phyloP scores from a whole-genome alignment of 202 grass and related monocot species.

The Musa balbisiana region DNA sequence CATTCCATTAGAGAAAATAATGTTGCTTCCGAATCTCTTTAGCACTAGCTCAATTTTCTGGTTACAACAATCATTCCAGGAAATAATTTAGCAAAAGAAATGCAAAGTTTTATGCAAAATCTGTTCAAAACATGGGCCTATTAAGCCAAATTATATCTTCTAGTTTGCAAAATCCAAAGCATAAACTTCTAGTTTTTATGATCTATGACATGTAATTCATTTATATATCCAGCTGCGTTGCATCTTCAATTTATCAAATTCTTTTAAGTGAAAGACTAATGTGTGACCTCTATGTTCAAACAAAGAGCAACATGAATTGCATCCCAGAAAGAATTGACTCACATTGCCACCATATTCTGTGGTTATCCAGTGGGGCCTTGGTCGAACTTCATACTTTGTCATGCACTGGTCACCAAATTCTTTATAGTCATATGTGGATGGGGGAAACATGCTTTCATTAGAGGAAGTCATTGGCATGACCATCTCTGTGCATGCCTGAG shows the following conservation, averaged over 20 bases:
- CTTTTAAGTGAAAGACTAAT: too few species aligned
- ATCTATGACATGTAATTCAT: too few species aligned
- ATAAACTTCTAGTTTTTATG: too few species aligned
- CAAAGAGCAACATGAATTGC: not conserved
- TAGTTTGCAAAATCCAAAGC: too few species aligned
- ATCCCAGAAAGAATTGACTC: conserved; percentile 21
- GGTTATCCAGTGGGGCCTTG: conserved; percentile 77
- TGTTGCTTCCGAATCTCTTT: conserved; percentile 88
- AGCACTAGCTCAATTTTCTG: conserved; percentile 80
- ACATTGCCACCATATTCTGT: conserved; percentile 91
- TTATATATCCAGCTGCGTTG: not conserved
- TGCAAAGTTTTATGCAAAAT: too few species aligned
- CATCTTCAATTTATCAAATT: not conserved
- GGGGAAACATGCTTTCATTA: conserved; percentile 79
- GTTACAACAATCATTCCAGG: not conserved
- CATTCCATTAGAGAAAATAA: conserved; percentile 96
- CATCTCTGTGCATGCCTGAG: conserved; percentile 95
- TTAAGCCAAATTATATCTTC: too few species aligned
- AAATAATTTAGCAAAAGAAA: not conserved
- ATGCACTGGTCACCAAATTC: conserved; percentile 39
- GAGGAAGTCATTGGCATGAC: conserved; percentile 72
- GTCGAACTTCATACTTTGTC: conserved; percentile 37
- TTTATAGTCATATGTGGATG: conserved; percentile 46
- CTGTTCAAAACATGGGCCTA: too few species aligned
- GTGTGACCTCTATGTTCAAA: not conserved